These are phyloP conservation scores for Epipyxis sp. DNA, from an alignment of 108 stramenopile species.

Conservation along the genomic window DNA sequence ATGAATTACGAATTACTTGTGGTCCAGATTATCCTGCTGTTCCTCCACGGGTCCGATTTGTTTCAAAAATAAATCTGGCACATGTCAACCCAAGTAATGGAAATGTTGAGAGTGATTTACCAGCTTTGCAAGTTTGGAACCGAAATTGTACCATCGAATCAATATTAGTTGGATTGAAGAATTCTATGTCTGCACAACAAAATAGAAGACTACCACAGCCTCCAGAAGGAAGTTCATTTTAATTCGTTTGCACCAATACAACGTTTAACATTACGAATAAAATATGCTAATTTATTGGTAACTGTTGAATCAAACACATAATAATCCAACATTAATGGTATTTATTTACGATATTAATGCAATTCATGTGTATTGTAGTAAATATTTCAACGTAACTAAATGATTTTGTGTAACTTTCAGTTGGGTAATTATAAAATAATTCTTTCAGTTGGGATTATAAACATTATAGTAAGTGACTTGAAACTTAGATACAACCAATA, in stretches of 20 bases:
- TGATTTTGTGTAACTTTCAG: no score
- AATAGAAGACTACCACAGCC: conserved; percentile 57
- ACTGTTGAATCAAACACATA: no score
- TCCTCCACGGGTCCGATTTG: conserved; percentile 81
- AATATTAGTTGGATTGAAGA: conserved; percentile 51
- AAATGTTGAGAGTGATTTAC: conserved; percentile 30
- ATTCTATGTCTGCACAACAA: conserved; percentile 43
- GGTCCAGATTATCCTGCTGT: conserved; percentile 82
- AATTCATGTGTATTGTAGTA: no score
- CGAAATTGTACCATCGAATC: conserved; percentile 32
- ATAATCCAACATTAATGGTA: no score
- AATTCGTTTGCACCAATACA: not conserved
- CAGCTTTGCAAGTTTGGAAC: conserved; percentile 30
- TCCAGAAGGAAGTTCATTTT: conserved; percentile 51
- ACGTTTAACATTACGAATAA: no score
- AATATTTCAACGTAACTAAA: no score
- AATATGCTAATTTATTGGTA: no score
- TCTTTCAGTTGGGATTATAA: no score
- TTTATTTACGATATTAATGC: no score
- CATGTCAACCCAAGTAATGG: conserved; percentile 72
- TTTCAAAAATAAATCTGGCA: conserved; percentile 85
- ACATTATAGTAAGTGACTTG: no score
- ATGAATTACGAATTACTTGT: conserved; percentile 80
- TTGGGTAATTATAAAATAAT: no score
- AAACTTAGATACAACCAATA: no score